Percentiles rank a stretch among this genome's conserved stretches.
These are phyloP conservation scores for Asterophora lycoperdoides DNA, from an alignment of 768 basidiomycete species.

Conservation along the genomic window DNA sequence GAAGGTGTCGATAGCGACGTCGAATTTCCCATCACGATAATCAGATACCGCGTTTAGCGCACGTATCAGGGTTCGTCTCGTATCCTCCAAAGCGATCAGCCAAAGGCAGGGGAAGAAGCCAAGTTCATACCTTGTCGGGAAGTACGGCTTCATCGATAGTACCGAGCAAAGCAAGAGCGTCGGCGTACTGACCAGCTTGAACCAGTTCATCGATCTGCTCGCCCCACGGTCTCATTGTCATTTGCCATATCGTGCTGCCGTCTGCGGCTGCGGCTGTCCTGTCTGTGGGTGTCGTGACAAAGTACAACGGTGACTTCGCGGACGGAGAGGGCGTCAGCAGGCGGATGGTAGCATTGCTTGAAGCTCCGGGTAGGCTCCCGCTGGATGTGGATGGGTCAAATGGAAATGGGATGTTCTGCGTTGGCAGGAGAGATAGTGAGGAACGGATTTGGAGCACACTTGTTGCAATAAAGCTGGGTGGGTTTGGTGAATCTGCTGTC, in stretches of 20 bases:
- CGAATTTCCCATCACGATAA: constrained; percentile 66
- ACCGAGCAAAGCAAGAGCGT: constrained; percentile 78
- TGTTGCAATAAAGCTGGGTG: constrained; percentile 43
- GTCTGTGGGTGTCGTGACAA: constrained; percentile 74
- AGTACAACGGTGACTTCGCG: constrained; percentile 51
- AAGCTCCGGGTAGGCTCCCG: constrained; percentile 22
- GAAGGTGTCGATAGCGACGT: constrained; percentile 81
- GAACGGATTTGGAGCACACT: constrained; percentile 70
- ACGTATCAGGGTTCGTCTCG: constrained; percentile 55
- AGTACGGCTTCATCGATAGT: constrained; percentile 56
- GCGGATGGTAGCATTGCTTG: constrained; percentile 51
- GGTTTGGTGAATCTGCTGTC: constrained; percentile 19
- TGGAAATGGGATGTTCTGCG: constrained; percentile 65
- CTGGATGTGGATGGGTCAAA: constrained; percentile 35
- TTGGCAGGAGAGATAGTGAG: constrained; percentile 54
- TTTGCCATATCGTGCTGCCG: constrained; percentile 76
- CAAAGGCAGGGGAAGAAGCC: not conserved
- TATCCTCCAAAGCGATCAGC: constrained; percentile 36
- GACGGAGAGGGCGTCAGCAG: constrained; percentile 57
- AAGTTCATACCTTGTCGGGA: constrained; percentile 54
- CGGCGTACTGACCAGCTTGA: constrained; percentile 57
- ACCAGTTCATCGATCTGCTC: constrained; percentile 86
- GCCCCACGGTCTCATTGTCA: constrained; percentile 69
- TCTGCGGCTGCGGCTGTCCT: constrained; percentile 58
- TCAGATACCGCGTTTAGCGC: constrained; percentile 76